Evolutionary conservation across 345 rosid species (phyloP), one percentile per base, ranked within the genome.

Genomic region (Aurinia saxatilis): DNA sequence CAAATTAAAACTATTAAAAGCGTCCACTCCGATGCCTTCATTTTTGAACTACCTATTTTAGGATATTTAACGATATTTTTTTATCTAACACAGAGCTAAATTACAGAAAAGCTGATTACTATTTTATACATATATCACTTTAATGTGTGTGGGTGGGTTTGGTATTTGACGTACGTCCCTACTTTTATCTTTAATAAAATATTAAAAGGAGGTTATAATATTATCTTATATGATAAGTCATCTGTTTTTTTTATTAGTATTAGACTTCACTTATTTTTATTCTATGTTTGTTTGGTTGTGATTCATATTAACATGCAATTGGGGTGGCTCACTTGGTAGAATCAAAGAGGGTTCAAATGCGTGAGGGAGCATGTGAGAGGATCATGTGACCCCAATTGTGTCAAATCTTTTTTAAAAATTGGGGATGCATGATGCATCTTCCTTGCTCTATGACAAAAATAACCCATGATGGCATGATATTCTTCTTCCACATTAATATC

Each of bases 281-380:
- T 31, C 0, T 5, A 2, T 34, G n/a, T 34, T n/a, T 18, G 50
- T 53, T 61, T 69, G 38, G 62, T 44, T 60, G 62, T 36, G 30
- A 45, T 51, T 42, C 46, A 5, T 54, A 31, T 29, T 37, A 70
- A 55, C 68, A 70, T 61, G 74, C 42, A 34, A 38, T 46, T 47
- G 8, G 19, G 7, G 50, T 46, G 57, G 36, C 37, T 70, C 35
- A 54, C 54, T 49, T 38, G 63, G 58, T 55, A 55, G 68, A 60
- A 67, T 37, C 40, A 31, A n/a, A 68, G 61, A 40, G 56, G 8
- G 67, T 48, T 62, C 68, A 47, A 46, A 70, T 54, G 68, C 63
- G 50, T 62, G 62, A 55, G 23, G 50, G 47, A 63, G 57, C 68
- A 69, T 69, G 67, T 68, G 73, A 52, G 55, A 60, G 55, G 57